Conservation (phyloP, 164 flowering plant species). For the Dillenia suffruticosa region DNA sequence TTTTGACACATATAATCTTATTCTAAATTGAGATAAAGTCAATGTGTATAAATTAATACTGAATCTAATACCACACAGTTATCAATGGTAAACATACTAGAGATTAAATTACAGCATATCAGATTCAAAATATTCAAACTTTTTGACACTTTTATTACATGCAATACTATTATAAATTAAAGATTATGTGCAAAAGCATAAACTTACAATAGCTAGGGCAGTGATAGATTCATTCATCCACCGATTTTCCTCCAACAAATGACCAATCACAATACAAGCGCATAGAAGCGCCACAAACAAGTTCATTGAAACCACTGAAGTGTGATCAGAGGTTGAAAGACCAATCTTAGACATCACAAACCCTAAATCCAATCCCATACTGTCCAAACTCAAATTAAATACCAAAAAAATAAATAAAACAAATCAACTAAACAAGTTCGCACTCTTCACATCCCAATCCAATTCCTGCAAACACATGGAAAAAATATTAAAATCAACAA, state of each 20-base stretch:
- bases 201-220: conserved; percentile 70
- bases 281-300: conserved; percentile 81
- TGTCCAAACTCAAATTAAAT: not conserved
- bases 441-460: no score
- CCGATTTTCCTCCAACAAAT: conserved; percentile 68
- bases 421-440: not conserved
- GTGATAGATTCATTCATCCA: conserved; percentile 94
- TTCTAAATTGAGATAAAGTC: no score
- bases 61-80: no score
- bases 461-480: no score
- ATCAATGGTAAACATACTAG: no score
- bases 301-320: conserved; percentile 71
- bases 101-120: no score
- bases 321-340: conserved; percentile 47
- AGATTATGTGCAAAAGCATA: not conserved
- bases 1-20: no score
- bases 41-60: no score
- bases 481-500: no score
- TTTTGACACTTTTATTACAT: no score
- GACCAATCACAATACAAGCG: conserved; percentile 82
- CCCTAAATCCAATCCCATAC: conserved; percentile 13
- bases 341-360: conserved; percentile 19
- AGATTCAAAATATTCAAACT: no score
- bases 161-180: no score
- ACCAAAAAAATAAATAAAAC: not conserved